Evolutionary conservation across 805 yeast species (phyloP), one percentile per base, ranked within the genome.

Genomic region (Clavispora santaluciae): DNA sequence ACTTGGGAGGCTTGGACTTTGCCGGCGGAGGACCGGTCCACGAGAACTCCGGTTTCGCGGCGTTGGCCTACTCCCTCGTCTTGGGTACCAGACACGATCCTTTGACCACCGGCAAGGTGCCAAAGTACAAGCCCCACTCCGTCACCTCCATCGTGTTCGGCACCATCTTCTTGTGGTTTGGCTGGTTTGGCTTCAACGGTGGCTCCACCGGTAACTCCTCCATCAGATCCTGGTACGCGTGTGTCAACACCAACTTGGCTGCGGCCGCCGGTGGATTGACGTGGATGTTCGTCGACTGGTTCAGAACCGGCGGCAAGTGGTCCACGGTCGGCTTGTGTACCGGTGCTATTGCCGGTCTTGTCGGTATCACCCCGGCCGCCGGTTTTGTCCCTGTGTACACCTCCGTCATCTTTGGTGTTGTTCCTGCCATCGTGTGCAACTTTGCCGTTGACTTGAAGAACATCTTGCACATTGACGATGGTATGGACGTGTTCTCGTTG

Each of bases 11-110:
- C 26, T 76, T 88, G 46, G 99, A 93, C 70, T 93, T 86, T 60
- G 99, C 99, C 17, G 99, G 99, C 60, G 98, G 98, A 60, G 96
- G 96, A 49, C 96, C 98, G 46, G 98, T 93, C 45, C 99, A 93
- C 70, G 87, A 86, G 70, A 70, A 89, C 54, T 86, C 96, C 26
- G 99, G 99, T 53, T 86, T 82, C 53, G 95, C 95, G 61, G 98
- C 97, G 38, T 73, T 93, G 49, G 91, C 96, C 43, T 91, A 91
- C 62, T 95, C 99, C 22, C 74, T 93, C 41, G 70, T 87, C 48
- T 76, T 91, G 59, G 99, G 99, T 68, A 87, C 83, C 73, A 86
- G 99, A 74, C 79, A 80, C 56, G 96, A 88, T 61, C 86, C 86
- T 35, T 73, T 80, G 41, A 73, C 89, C 22, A 70, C 72, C 33